Evolutionary conservation across 2,329 filamentous ascomycete species (phyloP), one percentile per base, ranked within the genome.

Genomic region (Xylaria sp.): DNA sequence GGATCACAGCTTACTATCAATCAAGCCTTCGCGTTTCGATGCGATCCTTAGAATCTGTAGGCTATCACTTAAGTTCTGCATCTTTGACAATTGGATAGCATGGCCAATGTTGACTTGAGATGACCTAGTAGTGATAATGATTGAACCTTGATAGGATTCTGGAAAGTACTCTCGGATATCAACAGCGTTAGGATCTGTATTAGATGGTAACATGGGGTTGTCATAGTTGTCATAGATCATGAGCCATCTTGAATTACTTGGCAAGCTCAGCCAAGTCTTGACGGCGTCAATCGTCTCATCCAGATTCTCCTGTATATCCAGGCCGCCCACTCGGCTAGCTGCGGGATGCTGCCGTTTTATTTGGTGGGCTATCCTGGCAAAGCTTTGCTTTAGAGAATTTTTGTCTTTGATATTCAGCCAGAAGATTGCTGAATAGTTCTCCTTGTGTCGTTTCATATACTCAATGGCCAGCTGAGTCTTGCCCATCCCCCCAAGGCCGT

Each of bases 71-170:
- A 60, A 19, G 33, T 25, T 55, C 45, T 70, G 33, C n/a, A 81
- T 68, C 54, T 74, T 79, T 9, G 60, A 53, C 2, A 80, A 45
- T 2, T 47, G 65, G 51, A 80, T 76, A 1, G 42, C 55, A 38
- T 70, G 60, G 3, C 77, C 78, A 3, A 78, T 46, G n/a, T 74
- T 68, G 12, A 77, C 71, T 12, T 73, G 28, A 15, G 71, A 70
- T 46, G 70, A 73, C 14, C 77, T 70, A 12, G 77, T 78, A 3
- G 78, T 82, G 19, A 82, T 71, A 17, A 82, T 69, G 49, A 82
- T 73, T 1, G 76, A 75, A 15, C 79, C 79, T 59, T 80, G 77
- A 46, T 79, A 31, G 5, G 28, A 4, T 31, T 31, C 28, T 5
- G 28, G 28, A 31, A 31, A 5, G 9, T 5, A 31, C 28, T 9